Evolutionary conservation across 2,329 filamentous ascomycete species (phyloP).

Genomic region (Orbilia blumenaviensis): DNA sequence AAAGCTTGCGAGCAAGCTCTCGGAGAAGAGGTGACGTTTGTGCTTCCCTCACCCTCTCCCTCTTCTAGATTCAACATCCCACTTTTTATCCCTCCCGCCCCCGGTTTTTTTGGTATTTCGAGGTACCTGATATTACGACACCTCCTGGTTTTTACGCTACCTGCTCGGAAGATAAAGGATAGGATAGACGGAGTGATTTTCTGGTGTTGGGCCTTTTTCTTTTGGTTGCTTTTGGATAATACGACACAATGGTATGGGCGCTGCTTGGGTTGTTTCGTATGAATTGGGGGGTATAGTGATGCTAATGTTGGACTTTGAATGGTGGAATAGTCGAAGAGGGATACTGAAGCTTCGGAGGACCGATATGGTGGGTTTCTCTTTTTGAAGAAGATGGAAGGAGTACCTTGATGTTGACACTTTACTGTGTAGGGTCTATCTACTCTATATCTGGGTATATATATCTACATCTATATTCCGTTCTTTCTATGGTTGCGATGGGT

Average conservation of each 20-base stretch:
- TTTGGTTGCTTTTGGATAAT: background rate
- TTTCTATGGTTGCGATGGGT: conserved; percentile 16
- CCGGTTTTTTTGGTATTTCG: background rate
- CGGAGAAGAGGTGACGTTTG: conserved; percentile 20
- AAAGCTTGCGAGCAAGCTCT: conserved; percentile 16
- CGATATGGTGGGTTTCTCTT: conserved; percentile 66
- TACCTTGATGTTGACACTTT: conserved; percentile 26
- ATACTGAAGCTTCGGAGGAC: conserved; percentile 65
- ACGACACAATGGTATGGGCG: conserved; percentile 13
- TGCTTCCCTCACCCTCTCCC: too few relatives aligned
- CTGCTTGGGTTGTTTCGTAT: background rate
- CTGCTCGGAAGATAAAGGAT: background rate
- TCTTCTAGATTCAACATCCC: conserved; percentile 3
- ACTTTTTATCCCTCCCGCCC: background rate
- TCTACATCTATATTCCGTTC: conserved; percentile 56
- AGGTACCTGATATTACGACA: too few relatives aligned
- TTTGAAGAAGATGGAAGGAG: background rate
- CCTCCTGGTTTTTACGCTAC: background rate
- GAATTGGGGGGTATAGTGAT: background rate
- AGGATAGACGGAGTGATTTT: too few relatives aligned
- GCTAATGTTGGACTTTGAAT: background rate
- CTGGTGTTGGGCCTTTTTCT: background rate
- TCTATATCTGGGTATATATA: conserved; percentile 71
- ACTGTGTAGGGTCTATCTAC: conserved; percentile 69
- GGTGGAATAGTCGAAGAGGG: conserved; percentile 58